phyloP scores from a whole-genome alignment of 805 yeast species.

The Pichia deserticola region DNA sequence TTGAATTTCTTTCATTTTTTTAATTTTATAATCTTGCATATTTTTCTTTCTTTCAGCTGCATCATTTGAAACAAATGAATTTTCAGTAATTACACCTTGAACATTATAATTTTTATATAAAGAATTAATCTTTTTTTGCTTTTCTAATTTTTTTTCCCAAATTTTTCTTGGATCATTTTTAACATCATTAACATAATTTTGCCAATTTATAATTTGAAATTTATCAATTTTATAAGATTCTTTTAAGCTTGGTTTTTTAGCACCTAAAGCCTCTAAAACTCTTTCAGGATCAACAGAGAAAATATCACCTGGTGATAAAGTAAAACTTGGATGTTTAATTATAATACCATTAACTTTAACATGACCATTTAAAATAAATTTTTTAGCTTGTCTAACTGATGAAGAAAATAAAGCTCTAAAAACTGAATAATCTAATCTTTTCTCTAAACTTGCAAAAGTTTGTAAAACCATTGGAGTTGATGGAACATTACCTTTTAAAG shows the following conservation, averaged over 20 bases:
- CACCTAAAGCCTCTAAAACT: slow-evolving; percentile 80
- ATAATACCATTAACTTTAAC: slow-evolving; percentile 81
- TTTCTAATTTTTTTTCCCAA: slow-evolving; percentile 43
- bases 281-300: slow-evolving; percentile 80
- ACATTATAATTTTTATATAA: slow-evolving; percentile 19
- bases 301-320: slow-evolving; percentile 76
- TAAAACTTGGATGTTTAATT: slow-evolving; percentile 72
- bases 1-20: slow-evolving; percentile 28
- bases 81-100: slow-evolving; percentile 17
- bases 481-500: slow-evolving; percentile 52
- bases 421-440: slow-evolving; percentile 80
- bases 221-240: slow-evolving; percentile 64
- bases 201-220: slow-evolving; percentile 69
- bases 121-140: slow-evolving; percentile 34
- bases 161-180: slow-evolving; percentile 47
- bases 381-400: slow-evolving; percentile 89
- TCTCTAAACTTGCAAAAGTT: slow-evolving; percentile 82
- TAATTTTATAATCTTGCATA: slow-evolving; percentile 26
- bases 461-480: slow-evolving; percentile 79
- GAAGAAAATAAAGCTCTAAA: slow-evolving; percentile 92
- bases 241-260: slow-evolving; percentile 67
- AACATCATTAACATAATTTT: slow-evolving; percentile 57
- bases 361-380: slow-evolving; percentile 70
- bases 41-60: slow-evolving; percentile 26
- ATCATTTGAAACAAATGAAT: slow-evolving; percentile 11